These are phyloP conservation scores for Trichosporon sp. DNA, from an alignment of 1,284 basidiomycete species.

Conservation along the genomic window DNA sequence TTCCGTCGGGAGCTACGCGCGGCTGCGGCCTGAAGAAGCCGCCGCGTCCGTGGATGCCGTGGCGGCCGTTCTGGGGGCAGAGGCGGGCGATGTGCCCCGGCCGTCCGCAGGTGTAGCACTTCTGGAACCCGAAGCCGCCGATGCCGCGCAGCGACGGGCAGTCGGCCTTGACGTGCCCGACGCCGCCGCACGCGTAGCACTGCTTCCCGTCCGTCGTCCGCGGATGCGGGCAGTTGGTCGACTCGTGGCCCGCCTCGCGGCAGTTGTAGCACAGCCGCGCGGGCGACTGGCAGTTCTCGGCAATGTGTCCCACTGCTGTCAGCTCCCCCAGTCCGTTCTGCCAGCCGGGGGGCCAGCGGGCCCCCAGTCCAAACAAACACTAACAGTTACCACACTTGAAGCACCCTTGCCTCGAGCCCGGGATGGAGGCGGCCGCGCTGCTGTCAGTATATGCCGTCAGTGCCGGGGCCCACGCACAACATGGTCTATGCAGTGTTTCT, in stretches of 20 bases:
- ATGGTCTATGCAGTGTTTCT: slow-evolving; percentile 8
- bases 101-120: slow-evolving; percentile 61
- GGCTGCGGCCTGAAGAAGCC: slow-evolving; percentile 19
- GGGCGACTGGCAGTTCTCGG: slow-evolving; percentile 79
- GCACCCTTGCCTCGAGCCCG: slow-evolving; percentile 47
- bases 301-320: slow-evolving; percentile 71
- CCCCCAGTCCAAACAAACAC: slow-evolving; percentile 1
- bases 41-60: slow-evolving; percentile 15
- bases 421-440: slow-evolving; percentile 37
- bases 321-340: not conserved
- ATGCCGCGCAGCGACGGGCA: slow-evolving; percentile 69
- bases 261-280: slow-evolving; percentile 89
- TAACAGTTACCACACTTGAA: slow-evolving; percentile 37
- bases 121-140: slow-evolving; percentile 56
- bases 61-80: slow-evolving; percentile 22
- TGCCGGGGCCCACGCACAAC: slow-evolving; percentile 2
- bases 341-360: not conserved
- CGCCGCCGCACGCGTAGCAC: slow-evolving; percentile 71
- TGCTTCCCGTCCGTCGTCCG: slow-evolving; percentile 70
- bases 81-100: slow-evolving; percentile 43
- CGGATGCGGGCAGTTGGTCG: slow-evolving; percentile 76
- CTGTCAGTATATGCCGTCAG: not conserved
- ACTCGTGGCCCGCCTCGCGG: slow-evolving; percentile 82
- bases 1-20: slow-evolving; percentile 37
- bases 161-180: slow-evolving; percentile 63